Percentiles rank a stretch among this genome's conserved stretches.
Evolutionary conservation across 805 yeast species (phyloP).

Genomic region (Kazachstania bromeliacearum): DNA sequence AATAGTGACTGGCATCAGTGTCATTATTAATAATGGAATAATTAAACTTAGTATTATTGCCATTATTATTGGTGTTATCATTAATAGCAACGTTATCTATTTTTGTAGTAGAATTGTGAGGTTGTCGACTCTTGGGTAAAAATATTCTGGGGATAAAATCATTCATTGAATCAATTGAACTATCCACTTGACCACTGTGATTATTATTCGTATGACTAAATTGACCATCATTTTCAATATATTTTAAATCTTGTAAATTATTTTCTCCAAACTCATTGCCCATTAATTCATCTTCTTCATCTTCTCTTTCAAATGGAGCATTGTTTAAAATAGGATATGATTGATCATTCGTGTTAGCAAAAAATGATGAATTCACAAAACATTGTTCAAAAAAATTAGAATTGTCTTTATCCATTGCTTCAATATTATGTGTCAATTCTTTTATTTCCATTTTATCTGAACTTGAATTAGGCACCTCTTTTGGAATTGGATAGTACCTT

Average conservation of each 20-base stretch:
- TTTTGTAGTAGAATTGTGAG: not conserved
- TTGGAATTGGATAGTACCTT: constrained; percentile 13
- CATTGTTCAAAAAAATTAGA: constrained; percentile 4
- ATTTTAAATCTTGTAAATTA: not conserved
- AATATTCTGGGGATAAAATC: constrained; percentile 3
- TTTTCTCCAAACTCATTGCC: not conserved
- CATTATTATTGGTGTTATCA: not conserved
- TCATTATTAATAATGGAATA: not conserved
- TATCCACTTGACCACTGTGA: not conserved
- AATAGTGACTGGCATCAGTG: constrained; percentile 1
- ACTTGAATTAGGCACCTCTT: constrained; percentile 5
- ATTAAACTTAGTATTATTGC: not conserved
- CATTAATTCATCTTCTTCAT: constrained; percentile 1
- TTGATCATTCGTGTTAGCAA: constrained; percentile 1
- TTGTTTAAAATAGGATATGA: not conserved
- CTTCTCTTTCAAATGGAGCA: not conserved
- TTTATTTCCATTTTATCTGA: constrained; percentile 2
- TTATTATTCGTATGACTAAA: not conserved
- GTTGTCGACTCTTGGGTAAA: constrained; percentile 1
- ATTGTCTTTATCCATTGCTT: constrained; percentile 8
- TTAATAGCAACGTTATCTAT: not conserved
- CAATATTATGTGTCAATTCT: constrained; percentile 11
- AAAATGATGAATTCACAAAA: constrained; percentile 1
- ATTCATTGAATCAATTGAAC: constrained; percentile 1
- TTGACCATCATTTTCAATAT: not conserved